Percentiles rank a stretch among this genome's conserved stretches.
These are phyloP conservation scores for Fusarium begoniae DNA, from an alignment of 2,329 filamentous ascomycete genomes.

Conservation along the genomic window DNA sequence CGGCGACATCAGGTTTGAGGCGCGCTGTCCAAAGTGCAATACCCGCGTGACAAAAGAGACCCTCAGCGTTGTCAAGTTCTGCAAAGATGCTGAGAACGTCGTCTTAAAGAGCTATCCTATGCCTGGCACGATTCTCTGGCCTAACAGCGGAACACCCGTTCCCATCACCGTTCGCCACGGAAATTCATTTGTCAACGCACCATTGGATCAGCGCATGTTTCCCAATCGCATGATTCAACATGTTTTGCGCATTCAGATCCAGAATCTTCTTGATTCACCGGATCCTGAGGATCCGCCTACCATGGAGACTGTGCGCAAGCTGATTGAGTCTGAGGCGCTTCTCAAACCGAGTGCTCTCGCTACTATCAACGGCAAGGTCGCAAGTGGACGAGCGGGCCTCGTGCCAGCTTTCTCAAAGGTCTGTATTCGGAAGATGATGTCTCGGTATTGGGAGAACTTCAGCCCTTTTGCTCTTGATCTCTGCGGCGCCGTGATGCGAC, in stretches of 20 bases:
- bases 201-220: constrained; percentile 54
- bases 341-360: constrained; percentile 38
- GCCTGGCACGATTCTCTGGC: constrained; percentile 72
- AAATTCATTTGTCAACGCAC: neutral
- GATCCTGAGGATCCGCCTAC: constrained; percentile 45
- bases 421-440: constrained; percentile 73
- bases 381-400: neutral
- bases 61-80: constrained; percentile 67
- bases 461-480: constrained; percentile 72
- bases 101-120: constrained; percentile 61
- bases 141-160: constrained; percentile 59
- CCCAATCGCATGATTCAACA: constrained; percentile 66
- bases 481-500: constrained; percentile 70
- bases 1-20: constrained; percentile 64
- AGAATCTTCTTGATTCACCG: constrained; percentile 49
- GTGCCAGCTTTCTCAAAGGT: constrained; percentile 47
- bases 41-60: constrained; percentile 62
- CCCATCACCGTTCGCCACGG: neutral
- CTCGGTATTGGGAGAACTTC: constrained; percentile 74
- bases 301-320: constrained; percentile 60
- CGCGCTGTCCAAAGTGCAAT: constrained; percentile 61
- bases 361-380: constrained; percentile 31
- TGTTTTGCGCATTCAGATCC: constrained; percentile 54
- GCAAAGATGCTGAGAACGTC: constrained; percentile 59
- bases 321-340: constrained; percentile 59